Base-by-base conservation (phyloP, 2,329 filamentous ascomycete genomes). In the Aphanocladium album region DNA sequence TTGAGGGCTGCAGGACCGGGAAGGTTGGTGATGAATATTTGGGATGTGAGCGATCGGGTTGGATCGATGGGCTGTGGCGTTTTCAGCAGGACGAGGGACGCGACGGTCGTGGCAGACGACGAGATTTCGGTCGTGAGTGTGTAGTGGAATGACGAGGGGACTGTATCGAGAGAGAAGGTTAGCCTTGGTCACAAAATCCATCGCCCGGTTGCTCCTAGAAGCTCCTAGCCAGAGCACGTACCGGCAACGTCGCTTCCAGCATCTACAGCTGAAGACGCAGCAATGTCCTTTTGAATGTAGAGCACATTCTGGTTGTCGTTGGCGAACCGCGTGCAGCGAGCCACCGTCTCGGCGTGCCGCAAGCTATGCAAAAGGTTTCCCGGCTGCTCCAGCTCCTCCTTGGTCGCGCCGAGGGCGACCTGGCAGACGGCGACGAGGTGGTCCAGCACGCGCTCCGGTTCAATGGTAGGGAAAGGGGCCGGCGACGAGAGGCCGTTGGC, bases 1-100 rank as follows among this genome's bases (percentile, higher is more conserved):
- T 85, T 87, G 62, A 89, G 81, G 64, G 87, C 85, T 57, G 89
- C 89, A 63, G 89, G 86, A 58, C 93, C 91, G 12, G 95, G 93
- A 64, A 99, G 80, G 72, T 96, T 97, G 74, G 93, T 90, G 71
- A 97, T 89, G 71, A 96, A 91, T 68, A 99, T 87, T 77, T 99
- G 95, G 61, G 88, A 88, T 68, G 88, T 87, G 71, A 99, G 86
- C 62, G 93, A 89, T 72, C 91, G 80, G 68, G 83, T 84, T 62
- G 91, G 86, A 73, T 97, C 91, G 76, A 99, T 90, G 57, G 93
- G 90, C 72, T 89, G 86, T 59, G 93, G 89, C 60, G 91, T 87
- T 80, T 99, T 99, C 67, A 96, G 84, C 68, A 99, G 85, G 60
- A 92, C 90, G 65, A 98, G 87, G 66, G 90, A 96, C 53, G 91